Evolutionary conservation across 306 rosid species (phyloP).

Genomic region (Cyamopsis tetragonoloba): DNA sequence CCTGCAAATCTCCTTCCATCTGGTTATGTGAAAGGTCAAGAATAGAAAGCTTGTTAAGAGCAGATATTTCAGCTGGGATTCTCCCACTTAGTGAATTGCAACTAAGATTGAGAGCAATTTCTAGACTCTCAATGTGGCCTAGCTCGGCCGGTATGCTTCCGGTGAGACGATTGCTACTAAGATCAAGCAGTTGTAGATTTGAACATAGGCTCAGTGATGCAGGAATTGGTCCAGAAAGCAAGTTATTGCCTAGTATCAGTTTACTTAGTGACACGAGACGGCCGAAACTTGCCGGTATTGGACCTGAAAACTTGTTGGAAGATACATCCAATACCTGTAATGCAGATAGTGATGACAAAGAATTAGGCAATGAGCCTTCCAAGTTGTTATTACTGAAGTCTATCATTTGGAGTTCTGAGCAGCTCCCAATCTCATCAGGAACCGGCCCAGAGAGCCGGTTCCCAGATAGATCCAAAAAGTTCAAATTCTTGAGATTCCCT

Average conservation of each 20-base stretch:
- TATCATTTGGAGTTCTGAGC: constrained; percentile 77
- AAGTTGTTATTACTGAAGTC: constrained; percentile 66
- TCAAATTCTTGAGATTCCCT: constrained; percentile 55
- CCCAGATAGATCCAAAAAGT: constrained; percentile 72
- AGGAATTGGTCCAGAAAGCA: constrained; percentile 75
- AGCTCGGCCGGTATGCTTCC: constrained; percentile 71
- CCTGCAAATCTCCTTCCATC: constrained; percentile 66
- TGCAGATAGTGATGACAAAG: constrained; percentile 58
- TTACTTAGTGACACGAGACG: constrained; percentile 64
- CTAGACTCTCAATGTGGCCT: constrained; percentile 58
- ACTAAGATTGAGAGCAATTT: constrained; percentile 83
- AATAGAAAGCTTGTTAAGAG: constrained; percentile 72
- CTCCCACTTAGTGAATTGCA: constrained; percentile 64
- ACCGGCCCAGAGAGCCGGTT: constrained; percentile 69
- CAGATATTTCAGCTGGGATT: constrained; percentile 68
- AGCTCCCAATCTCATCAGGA: constrained; percentile 77
- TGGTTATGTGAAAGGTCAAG: constrained; percentile 84
- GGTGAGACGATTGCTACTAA: constrained; percentile 65
- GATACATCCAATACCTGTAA: constrained; percentile 86
- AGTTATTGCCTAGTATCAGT: constrained; percentile 65
- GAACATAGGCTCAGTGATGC: constrained; percentile 62
- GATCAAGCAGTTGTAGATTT: constrained; percentile 86
- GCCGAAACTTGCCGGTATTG: constrained; percentile 62
- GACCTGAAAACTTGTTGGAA: constrained; percentile 54
- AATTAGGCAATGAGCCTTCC: constrained; percentile 60